phyloP scores from a whole-genome alignment of 1,284 basidiomycete species.

The Apiotrichum domesticum region DNA sequence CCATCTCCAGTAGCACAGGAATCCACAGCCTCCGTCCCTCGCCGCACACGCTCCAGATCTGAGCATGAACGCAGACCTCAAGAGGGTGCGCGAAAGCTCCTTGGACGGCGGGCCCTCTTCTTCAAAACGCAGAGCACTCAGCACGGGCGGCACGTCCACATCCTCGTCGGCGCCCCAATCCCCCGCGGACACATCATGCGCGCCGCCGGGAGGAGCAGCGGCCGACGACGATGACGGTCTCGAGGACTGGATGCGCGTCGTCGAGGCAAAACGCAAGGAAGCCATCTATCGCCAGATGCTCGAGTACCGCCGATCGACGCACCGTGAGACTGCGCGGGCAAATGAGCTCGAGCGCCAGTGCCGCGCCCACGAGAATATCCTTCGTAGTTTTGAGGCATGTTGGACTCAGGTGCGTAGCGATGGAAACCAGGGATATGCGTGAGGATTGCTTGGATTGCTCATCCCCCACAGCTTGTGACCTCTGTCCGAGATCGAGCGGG shows the following conservation, averaged over 20 bases:
- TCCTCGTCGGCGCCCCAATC: slow-evolving; percentile 10
- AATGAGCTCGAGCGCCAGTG: slow-evolving; percentile 67
- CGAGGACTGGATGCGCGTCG: slow-evolving; percentile 42
- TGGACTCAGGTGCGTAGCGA: slow-evolving; percentile 69
- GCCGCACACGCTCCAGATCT: slow-evolving; percentile 5
- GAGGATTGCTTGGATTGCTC: slow-evolving; percentile 1
- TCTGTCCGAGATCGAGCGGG: slow-evolving; percentile 32
- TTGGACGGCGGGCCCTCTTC: slow-evolving; percentile 29
- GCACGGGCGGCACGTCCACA: slow-evolving; percentile 7
- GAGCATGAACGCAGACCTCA: slow-evolving; percentile 44
- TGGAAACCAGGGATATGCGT: neutral
- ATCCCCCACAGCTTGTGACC: slow-evolving; percentile 38
- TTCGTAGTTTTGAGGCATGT: slow-evolving; percentile 78
- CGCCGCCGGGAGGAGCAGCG: slow-evolving; percentile 4
- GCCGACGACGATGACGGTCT: slow-evolving; percentile 25
- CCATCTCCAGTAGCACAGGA: no score
- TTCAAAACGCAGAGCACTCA: slow-evolving; percentile 32
- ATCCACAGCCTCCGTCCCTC: neutral
- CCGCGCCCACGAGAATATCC: slow-evolving; percentile 65
- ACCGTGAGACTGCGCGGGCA: slow-evolving; percentile 62
- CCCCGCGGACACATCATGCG: neutral
- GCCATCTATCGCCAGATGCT: slow-evolving; percentile 88
- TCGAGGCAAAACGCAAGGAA: slow-evolving; percentile 69
- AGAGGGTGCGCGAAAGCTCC: slow-evolving; percentile 38
- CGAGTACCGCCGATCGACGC: slow-evolving; percentile 75